These are phyloP conservation scores for Lycium ferocissimum DNA, from an alignment of 257 asterid genomes.

Conservation along the genomic window DNA sequence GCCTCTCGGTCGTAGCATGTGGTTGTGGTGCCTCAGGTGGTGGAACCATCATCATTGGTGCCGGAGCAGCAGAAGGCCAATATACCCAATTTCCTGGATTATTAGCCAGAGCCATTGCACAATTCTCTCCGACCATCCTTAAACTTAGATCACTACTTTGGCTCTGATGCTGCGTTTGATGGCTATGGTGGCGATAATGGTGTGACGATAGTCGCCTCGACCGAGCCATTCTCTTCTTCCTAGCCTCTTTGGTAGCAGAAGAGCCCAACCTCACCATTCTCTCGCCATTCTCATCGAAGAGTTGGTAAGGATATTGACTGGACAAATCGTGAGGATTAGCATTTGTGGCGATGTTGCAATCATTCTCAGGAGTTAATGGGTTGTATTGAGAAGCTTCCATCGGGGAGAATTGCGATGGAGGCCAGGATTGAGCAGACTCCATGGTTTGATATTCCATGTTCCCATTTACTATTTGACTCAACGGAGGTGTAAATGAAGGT, in stretches of 20 bases:
- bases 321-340: constrained; percentile 42
- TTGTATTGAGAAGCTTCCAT: constrained; percentile 47
- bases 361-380: constrained; percentile 45
- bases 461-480: constrained; percentile 1
- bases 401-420: constrained; percentile 41
- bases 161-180: constrained; percentile 30
- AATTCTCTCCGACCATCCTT: constrained; percentile 31
- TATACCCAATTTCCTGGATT: constrained; percentile 53
- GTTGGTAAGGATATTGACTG: constrained; percentile 49
- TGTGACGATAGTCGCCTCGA: constrained; percentile 57
- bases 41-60: constrained; percentile 31
- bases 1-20: constrained; percentile 32
- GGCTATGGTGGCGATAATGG: constrained; percentile 48
- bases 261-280: constrained; percentile 55
- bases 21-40: constrained; percentile 22
- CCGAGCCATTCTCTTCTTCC: constrained; percentile 95
- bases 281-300: constrained; percentile 59
- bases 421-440: constrained; percentile 65
- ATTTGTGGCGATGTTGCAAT: not conserved
- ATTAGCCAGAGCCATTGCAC: constrained; percentile 27
- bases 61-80: constrained; percentile 51
- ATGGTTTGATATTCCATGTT: constrained; percentile 47
- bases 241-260: constrained; percentile 84
- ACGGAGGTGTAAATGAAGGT: constrained; percentile 22
- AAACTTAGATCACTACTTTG: constrained; percentile 22